Evolutionary conservation across 306 rosid species (phyloP).

Genomic region (Acacia confusa): DNA sequence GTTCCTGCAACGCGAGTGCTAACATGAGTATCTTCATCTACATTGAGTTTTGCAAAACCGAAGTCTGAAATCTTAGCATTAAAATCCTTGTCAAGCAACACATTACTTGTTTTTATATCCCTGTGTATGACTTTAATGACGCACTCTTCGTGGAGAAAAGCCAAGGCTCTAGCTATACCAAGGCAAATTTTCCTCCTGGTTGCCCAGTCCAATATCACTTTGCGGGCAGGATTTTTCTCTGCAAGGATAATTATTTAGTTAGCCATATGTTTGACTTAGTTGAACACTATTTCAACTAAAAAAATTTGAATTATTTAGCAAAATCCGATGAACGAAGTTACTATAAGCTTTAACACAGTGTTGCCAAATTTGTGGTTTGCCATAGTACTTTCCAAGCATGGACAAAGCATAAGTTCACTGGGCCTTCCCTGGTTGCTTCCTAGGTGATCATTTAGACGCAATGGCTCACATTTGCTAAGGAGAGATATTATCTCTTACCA

Average conservation of each 20-base stretch:
- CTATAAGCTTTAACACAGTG: neutral
- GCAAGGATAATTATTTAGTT: neutral
- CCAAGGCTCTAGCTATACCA: slow-evolving; percentile 5
- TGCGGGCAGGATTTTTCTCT: neutral
- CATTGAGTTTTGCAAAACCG: slow-evolving; percentile 1
- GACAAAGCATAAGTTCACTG: neutral
- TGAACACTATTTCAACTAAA: neutral
- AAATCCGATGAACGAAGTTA: neutral
- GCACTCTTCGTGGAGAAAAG: neutral
- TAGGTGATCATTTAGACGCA: neutral
- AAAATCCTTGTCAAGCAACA: slow-evolving; percentile 7
- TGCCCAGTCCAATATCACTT: neutral
- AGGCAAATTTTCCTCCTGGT: slow-evolving; percentile 1
- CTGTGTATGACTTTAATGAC: neutral
- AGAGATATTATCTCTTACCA: neutral
- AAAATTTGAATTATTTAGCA: neutral
- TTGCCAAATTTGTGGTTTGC: neutral
- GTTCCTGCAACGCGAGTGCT: slow-evolving; percentile 11
- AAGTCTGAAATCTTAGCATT: slow-evolving; percentile 3
- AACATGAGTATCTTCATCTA: neutral
- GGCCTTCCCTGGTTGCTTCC: neutral
- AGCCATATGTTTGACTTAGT: neutral
- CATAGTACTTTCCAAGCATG: neutral
- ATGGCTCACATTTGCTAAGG: neutral
- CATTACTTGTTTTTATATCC: neutral